Conservation (phyloP, 345 rosid species). For the Fremontodendron californicum region DNA sequence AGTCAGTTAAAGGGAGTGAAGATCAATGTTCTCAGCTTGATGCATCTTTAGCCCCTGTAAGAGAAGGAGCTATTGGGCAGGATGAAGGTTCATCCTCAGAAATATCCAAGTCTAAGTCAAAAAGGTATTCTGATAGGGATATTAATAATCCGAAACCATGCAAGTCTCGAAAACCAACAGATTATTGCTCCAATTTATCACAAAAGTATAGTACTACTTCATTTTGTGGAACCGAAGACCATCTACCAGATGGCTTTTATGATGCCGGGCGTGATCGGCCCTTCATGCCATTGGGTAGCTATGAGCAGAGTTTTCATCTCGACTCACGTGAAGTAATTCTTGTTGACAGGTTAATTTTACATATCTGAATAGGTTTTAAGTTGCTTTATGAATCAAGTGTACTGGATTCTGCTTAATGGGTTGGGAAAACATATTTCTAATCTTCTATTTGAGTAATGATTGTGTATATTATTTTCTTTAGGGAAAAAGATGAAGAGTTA, state of each 20-base stretch:
- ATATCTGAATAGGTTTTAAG: not conserved
- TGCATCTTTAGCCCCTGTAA: constrained; percentile 34
- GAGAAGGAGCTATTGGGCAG: constrained; percentile 29
- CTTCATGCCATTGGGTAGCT: constrained; percentile 58
- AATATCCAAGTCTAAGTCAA: constrained; percentile 44
- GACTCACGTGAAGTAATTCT: constrained; percentile 97
- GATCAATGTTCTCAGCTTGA: constrained; percentile 30
- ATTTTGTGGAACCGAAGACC: constrained; percentile 72
- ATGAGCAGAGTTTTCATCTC: constrained; percentile 54
- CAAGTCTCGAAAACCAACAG: constrained; percentile 56
- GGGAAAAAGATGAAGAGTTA: constrained; percentile 79
- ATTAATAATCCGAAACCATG: constrained; percentile 87
- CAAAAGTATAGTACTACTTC: constrained; percentile 63
- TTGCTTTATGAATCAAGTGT: not conserved
- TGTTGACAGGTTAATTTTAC: constrained; percentile 68
- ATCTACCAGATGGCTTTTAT: constrained; percentile 84
- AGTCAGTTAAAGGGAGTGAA: constrained; percentile 29
- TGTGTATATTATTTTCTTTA: constrained; percentile 20
- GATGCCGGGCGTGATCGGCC: constrained; percentile 98
- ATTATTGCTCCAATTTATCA: constrained; percentile 43
- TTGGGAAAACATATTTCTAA: not conserved
- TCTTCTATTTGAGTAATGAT: not conserved
- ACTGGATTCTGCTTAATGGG: not conserved
- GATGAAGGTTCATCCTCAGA: constrained; percentile 48
- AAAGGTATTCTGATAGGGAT: constrained; percentile 69